A percentile compares a stretch with the other conserved stretches of the same genome.
Evolutionary conservation across 768 basidiomycete species (phyloP).

Genomic region (Cantharellus anzutake): DNA sequence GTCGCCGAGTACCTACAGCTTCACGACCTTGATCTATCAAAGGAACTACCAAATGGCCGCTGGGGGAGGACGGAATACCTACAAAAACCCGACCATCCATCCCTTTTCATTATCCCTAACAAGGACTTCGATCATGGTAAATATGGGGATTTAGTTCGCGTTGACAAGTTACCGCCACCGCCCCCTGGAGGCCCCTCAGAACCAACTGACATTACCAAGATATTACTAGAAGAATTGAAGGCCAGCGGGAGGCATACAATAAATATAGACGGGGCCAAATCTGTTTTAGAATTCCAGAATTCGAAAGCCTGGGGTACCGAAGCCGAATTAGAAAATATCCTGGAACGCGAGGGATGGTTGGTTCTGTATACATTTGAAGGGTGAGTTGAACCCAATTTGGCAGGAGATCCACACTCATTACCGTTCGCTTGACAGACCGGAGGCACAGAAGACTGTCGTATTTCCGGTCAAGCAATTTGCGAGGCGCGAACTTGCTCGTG

Average conservation of each 20-base stretch:
- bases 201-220: not conserved
- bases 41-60: slow-evolving; percentile 17
- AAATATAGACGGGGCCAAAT: not conserved
- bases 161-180: slow-evolving; percentile 16
- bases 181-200: not conserved
- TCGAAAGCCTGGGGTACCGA: slow-evolving; percentile 9
- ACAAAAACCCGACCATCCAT: slow-evolving; percentile 10
- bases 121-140: slow-evolving; percentile 21
- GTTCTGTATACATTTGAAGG: slow-evolving; percentile 24
- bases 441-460: slow-evolving; percentile 28
- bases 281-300: not conserved
- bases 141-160: slow-evolving; percentile 16
- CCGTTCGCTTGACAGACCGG: slow-evolving; percentile 16
- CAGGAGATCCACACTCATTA: not conserved
- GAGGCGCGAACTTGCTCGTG: slow-evolving; percentile 18
- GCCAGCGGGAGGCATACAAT: not conserved
- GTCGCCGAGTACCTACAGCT: slow-evolving; percentile 7
- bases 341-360: slow-evolving; percentile 23
- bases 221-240: not conserved
- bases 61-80: slow-evolving; percentile 17
- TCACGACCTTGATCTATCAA: slow-evolving; percentile 1
- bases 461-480: slow-evolving; percentile 21
- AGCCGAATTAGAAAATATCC: slow-evolving; percentile 16
- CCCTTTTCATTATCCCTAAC: slow-evolving; percentile 21
- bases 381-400: not conserved